Evolutionary conservation across 2,329 filamentous ascomycete genomes (phyloP), one percentile per base, ranked within the genome.

Genomic region (Leptographium radiaticola): DNA sequence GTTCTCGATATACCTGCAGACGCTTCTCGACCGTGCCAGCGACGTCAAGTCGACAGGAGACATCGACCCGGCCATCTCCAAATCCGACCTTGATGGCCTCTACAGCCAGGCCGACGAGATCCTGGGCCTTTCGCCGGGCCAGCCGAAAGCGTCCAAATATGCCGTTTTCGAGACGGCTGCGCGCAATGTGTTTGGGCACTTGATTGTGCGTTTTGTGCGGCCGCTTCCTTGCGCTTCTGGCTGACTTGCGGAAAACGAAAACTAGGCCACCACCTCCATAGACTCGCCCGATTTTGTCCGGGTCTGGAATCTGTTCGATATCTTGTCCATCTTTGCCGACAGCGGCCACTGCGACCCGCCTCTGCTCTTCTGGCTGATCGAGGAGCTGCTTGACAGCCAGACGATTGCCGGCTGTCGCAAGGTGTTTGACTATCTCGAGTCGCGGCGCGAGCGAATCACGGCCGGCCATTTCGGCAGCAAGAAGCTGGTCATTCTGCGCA

Each of bases 381-480:
- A 99, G 66, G 93, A 97, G 68, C 79, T 98, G 1, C 77, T 98
- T 31, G 94, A 98, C 67, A 95, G 89, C 63, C 91, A 98, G 67
- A 95, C 90, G 0, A 95, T 96, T 44, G 80, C 89, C 30, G 90
- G 88, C 36, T 98, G 93, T 65, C 84, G 89, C 56, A 87, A 81
- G 57, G 86, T 97, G 15, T 97, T 98, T 65, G 89, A 95, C 65
- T 98, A 90, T 63, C 78, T 98, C 45, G 94, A 98, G 67, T 96
- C 93, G 25, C 80, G 94, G 56, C 81, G 93, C 63, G 90, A 97
- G 66, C 80, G 85, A 43, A 87, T 97, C 57, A 94, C 87, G 20
- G 83, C 87, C 48, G 84, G 76, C 66, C 80, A 89, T 62, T 89
- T 90, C 63, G 83, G 83, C 62, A 84, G 86, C 65, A 96, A 95